These are phyloP conservation scores for Globisporangium orthogonon DNA, from an alignment of 352 stramenopile species.

Conservation along the genomic window DNA sequence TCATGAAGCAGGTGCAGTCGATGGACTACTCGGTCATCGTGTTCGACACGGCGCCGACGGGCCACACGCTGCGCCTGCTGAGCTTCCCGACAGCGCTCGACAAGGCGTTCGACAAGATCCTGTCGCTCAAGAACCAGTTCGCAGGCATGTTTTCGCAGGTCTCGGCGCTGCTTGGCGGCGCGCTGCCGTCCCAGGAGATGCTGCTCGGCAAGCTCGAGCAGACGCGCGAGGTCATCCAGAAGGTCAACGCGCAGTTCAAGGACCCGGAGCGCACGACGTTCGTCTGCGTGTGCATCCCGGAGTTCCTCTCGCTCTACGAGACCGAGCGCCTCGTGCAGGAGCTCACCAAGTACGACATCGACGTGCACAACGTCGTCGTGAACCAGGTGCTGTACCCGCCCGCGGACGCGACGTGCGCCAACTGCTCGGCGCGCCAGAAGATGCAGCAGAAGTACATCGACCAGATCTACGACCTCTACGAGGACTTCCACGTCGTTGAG, in stretches of 20 bases:
- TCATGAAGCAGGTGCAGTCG: conserved; percentile 98
- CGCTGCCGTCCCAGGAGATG: conserved; percentile 89
- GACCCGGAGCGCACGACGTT: conserved; percentile 98
- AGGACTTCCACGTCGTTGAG: conserved; percentile 99
- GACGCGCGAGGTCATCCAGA: conserved; percentile 96
- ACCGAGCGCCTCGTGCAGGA: conserved; percentile 99
- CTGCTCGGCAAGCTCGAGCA: conserved; percentile 94
- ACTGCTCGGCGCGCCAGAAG: conserved; percentile 95
- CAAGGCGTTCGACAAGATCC: conserved; percentile 97
- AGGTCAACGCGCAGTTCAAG: conserved; percentile 99
- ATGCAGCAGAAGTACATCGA: conserved; percentile 99
- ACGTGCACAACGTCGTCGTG: conserved; percentile 99
- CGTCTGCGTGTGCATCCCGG: conserved; percentile 99
- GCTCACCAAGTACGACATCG: conserved; percentile 99
- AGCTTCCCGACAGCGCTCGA: conserved; percentile 98
- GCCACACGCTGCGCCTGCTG: conserved; percentile 95
- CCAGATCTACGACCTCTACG: conserved; percentile 99
- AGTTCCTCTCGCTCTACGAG: conserved; percentile 99
- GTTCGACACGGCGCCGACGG: conserved; percentile 97
- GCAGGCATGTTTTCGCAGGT: conserved; percentile 85
- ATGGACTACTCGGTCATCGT: conserved; percentile 98
- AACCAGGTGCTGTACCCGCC: conserved; percentile 98
- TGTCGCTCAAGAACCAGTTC: conserved; percentile 94
- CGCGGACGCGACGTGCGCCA: conserved; percentile 74
- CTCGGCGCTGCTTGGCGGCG: conserved; percentile 68